These are phyloP conservation scores for Knufia petricola DNA, from an alignment of 2,329 filamentous ascomycete species.

Conservation along the genomic window DNA sequence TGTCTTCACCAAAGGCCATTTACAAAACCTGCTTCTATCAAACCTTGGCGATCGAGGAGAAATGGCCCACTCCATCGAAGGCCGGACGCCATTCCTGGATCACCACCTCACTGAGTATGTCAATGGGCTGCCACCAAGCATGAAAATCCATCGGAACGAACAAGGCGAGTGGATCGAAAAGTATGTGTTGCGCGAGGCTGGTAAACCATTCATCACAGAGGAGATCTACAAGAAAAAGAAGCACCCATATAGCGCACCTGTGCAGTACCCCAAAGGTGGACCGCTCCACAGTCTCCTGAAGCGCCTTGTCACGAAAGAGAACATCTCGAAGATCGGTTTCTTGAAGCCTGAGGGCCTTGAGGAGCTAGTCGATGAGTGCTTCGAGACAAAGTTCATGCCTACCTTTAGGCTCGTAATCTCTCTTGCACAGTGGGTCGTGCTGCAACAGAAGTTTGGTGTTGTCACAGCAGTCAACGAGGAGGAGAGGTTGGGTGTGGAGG, in stretches of 20 bases:
- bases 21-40: slow-evolving; percentile 33
- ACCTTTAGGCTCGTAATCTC: slow-evolving; percentile 32
- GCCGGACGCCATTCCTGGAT: slow-evolving; percentile 27
- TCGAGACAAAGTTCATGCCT: slow-evolving; percentile 28
- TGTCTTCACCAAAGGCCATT: slow-evolving; percentile 29
- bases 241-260: slow-evolving; percentile 42
- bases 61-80: slow-evolving; percentile 26
- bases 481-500: background rate
- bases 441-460: slow-evolving; percentile 36
- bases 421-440: slow-evolving; percentile 37
- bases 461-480: slow-evolving; percentile 24
- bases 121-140: slow-evolving; percentile 25
- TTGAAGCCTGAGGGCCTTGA: slow-evolving; percentile 31
- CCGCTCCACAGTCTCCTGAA: slow-evolving; percentile 31
- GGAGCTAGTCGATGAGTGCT: slow-evolving; percentile 31
- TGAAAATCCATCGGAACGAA: slow-evolving; percentile 28
- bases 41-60: slow-evolving; percentile 38
- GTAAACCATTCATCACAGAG: slow-evolving; percentile 41
- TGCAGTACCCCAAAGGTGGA: slow-evolving; percentile 33
- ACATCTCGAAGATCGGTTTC: slow-evolving; percentile 34
- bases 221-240: slow-evolving; percentile 45
- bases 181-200: slow-evolving; percentile 43
- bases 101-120: slow-evolving; percentile 27
- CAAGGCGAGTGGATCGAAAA: slow-evolving; percentile 35
- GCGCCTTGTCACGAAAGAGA: slow-evolving; percentile 29